phyloP scores from a whole-genome alignment of 139 green algal species.

The Axilococcus clingmanii region DNA sequence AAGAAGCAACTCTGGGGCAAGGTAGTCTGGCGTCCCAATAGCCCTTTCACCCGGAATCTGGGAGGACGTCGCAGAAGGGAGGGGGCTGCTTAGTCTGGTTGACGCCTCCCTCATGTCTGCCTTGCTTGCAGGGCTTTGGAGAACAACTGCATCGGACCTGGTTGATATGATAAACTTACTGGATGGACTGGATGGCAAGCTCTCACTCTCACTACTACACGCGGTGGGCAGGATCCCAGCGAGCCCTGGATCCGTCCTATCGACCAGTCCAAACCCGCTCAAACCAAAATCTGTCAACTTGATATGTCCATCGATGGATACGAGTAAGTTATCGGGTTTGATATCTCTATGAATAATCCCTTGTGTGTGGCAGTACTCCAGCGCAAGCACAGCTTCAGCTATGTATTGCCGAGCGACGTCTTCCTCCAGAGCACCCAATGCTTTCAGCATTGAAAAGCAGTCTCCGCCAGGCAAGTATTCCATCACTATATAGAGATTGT shows the following conservation, averaged over 20 bases:
- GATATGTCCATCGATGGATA: slow-evolving; percentile 79
- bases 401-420: slow-evolving; percentile 73
- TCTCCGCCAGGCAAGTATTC: slow-evolving; percentile 90
- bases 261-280: slow-evolving; percentile 68
- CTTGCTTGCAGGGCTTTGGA: slow-evolving; percentile 20
- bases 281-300: slow-evolving; percentile 95
- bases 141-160: neutral
- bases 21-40: slow-evolving; percentile 90
- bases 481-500: slow-evolving; percentile 98
- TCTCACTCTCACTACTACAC: too few relatives aligned
- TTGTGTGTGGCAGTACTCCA: slow-evolving; percentile 90
- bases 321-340: slow-evolving; percentile 97
- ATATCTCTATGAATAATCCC: slow-evolving; percentile 91
- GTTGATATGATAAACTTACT: neutral
- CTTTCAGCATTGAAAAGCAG: slow-evolving; percentile 64
- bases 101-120: slow-evolving; percentile 1
- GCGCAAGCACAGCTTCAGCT: slow-evolving; percentile 82
- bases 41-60: slow-evolving; percentile 25
- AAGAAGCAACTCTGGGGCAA: slow-evolving; percentile 84
- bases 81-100: slow-evolving; percentile 1
- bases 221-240: slow-evolving; percentile 8
- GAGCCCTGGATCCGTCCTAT: slow-evolving; percentile 46
- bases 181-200: neutral
- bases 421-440: slow-evolving; percentile 75
- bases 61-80: neutral